Conservation (phyloP, 2,329 filamentous ascomycete species). For the Curvularia eragrostidis region DNA sequence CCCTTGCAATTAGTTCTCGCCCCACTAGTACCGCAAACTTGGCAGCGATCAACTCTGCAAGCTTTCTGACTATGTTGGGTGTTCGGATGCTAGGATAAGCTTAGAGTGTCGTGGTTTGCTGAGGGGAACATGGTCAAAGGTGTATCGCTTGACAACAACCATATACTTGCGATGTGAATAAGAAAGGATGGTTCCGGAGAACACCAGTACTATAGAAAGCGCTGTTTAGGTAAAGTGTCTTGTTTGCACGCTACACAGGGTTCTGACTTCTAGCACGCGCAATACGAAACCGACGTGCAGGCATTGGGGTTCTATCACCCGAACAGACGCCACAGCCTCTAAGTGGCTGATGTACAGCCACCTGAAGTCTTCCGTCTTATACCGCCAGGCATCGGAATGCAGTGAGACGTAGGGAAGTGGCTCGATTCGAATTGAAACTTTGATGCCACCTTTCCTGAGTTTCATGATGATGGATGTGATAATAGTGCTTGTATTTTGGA, state of each 20-base stretch:
- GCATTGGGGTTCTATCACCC: neutral
- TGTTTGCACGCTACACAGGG: neutral
- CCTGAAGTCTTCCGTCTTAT: neutral
- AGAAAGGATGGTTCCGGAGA: neutral
- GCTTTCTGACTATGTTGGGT: neutral
- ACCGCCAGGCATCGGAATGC: neutral
- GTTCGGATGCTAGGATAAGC: neutral
- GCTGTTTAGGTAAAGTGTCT: neutral
- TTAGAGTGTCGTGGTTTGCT: neutral
- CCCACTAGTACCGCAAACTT: constrained; percentile 4
- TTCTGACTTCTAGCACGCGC: neutral
- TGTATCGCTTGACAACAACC: neutral
- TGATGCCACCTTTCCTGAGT: neutral
- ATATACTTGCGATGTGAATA: neutral
- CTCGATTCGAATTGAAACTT: neutral
- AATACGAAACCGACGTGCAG: constrained; percentile 4
- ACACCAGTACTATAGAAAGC: neutral
- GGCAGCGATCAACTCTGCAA: neutral
- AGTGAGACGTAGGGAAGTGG: neutral
- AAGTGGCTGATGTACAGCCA: neutral
- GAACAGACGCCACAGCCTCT: neutral
- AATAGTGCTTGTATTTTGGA: neutral
- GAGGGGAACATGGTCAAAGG: neutral
- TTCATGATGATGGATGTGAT: neutral
- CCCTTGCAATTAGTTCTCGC: constrained; percentile 14